phyloP scores from a whole-genome alignment of 257 asterid species.

The Solanum chmielewskii region DNA sequence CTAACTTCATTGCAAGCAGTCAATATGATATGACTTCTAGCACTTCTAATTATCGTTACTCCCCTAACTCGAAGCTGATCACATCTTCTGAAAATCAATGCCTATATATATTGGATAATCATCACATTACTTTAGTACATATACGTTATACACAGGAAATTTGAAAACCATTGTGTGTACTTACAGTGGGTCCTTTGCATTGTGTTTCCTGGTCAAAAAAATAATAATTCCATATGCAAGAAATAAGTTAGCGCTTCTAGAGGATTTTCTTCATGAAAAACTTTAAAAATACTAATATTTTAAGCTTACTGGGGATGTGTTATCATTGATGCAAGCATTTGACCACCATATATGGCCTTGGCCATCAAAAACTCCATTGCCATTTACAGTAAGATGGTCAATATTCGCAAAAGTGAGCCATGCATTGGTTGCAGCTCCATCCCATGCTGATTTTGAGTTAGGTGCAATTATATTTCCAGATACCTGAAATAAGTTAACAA shows the following conservation, averaged over 20 bases:
- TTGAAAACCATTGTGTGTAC: background rate
- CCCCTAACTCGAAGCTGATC: constrained; percentile 32
- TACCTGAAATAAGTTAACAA: constrained; percentile 11
- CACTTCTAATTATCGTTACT: constrained; percentile 32
- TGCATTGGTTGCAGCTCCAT: constrained; percentile 20
- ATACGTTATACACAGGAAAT: no score
- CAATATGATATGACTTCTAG: constrained; percentile 39
- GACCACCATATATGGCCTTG: constrained; percentile 62
- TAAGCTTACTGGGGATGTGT: constrained; percentile 21
- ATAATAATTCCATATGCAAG: background rate
- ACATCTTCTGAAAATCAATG: constrained; percentile 41
- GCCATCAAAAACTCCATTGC: constrained; percentile 39
- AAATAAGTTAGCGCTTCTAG: background rate
- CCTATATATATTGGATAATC: constrained; percentile 12
- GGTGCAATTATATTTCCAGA: constrained; percentile 48
- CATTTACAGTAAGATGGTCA: constrained; percentile 35
- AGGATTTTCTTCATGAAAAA: background rate
- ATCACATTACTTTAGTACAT: background rate
- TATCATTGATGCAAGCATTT: constrained; percentile 28
- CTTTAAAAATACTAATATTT: background rate
- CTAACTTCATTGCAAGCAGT: constrained; percentile 23
- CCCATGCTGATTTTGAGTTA: constrained; percentile 23
- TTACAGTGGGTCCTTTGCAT: constrained; percentile 44
- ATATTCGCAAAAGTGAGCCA: constrained; percentile 37
- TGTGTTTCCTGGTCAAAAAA: constrained; percentile 19